Evolutionary conservation across 2,329 filamentous ascomycete species (phyloP).

Genomic region (Periconia macrospinosa): DNA sequence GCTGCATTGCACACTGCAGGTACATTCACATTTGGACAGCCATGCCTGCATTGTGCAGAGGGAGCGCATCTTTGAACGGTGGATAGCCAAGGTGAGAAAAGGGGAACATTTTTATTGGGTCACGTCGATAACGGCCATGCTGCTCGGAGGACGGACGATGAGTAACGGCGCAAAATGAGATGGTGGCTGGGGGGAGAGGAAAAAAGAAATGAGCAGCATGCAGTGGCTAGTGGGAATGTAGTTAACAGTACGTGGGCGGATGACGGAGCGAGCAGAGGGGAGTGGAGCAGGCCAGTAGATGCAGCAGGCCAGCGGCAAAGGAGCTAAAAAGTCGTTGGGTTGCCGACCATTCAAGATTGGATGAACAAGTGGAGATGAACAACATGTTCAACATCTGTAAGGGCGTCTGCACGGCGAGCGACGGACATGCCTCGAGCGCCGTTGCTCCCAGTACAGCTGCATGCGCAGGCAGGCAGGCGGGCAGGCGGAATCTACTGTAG

Average conservation of each 20-base stretch:
- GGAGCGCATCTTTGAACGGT: not conserved
- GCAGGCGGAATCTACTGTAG: no score
- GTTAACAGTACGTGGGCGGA: not conserved
- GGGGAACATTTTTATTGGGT: not conserved
- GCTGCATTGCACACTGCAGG: constrained; percentile 12
- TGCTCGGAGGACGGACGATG: not conserved
- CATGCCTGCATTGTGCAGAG: constrained; percentile 10
- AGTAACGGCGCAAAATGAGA: not conserved
- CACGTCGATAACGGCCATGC: not conserved
- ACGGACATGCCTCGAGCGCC: no score
- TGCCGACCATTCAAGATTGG: no score
- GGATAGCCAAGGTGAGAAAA: not conserved
- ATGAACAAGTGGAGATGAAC: no score
- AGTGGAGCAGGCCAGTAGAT: no score
- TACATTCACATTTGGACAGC: constrained; percentile 6
- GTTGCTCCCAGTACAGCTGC: no score
- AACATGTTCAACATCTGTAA: no score
- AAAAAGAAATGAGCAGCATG: not conserved
- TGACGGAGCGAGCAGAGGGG: not conserved
- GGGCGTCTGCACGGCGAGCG: no score
- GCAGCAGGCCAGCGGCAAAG: no score
- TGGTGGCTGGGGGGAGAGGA: not conserved
- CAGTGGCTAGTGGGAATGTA: not conserved
- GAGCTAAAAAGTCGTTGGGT: no score
- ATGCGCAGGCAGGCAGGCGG: no score